These are phyloP conservation scores for Neoboletus magnificus DNA, from an alignment of 768 basidiomycete genomes.

Conservation along the genomic window DNA sequence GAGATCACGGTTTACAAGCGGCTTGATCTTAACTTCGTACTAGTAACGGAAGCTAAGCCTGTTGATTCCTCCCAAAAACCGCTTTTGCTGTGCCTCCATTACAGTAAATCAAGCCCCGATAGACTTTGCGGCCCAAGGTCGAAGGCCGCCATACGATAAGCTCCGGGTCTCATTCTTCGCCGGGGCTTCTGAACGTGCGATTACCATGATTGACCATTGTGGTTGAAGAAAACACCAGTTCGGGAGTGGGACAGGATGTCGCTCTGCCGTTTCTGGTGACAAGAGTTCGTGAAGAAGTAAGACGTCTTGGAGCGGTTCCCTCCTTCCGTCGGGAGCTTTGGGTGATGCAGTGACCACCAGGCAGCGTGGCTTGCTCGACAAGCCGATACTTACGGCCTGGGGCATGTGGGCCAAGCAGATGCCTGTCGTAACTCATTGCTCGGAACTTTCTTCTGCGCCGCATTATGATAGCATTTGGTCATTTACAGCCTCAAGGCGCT, in stretches of 20 bases:
- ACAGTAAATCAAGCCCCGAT: not conserved
- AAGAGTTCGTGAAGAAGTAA: not conserved
- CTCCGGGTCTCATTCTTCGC: not conserved
- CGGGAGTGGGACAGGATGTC: not conserved
- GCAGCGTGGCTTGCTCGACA: not conserved
- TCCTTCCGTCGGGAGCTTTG: not conserved
- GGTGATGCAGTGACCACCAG: not conserved
- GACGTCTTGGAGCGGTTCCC: not conserved
- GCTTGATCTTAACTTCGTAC: too few species aligned
- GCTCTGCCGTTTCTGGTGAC: not conserved
- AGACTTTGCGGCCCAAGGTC: not conserved
- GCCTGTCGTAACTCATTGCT: not conserved
- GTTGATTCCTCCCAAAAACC: not conserved
- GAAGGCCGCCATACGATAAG: not conserved
- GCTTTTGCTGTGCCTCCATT: constrained; percentile 5
- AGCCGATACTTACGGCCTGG: not conserved
- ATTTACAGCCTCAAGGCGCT: constrained; percentile 4
- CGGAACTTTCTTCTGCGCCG: not conserved
- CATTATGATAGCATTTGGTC: constrained; percentile 7
- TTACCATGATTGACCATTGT: not conserved
- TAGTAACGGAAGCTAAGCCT: not conserved
- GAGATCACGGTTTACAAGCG: not conserved
- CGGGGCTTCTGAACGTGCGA: constrained; percentile 1
- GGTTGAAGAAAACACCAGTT: not conserved
- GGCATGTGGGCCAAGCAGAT: not conserved